phyloP scores from a whole-genome alignment of 805 yeast species.

The Sugiyamaella qingdaonensis region DNA sequence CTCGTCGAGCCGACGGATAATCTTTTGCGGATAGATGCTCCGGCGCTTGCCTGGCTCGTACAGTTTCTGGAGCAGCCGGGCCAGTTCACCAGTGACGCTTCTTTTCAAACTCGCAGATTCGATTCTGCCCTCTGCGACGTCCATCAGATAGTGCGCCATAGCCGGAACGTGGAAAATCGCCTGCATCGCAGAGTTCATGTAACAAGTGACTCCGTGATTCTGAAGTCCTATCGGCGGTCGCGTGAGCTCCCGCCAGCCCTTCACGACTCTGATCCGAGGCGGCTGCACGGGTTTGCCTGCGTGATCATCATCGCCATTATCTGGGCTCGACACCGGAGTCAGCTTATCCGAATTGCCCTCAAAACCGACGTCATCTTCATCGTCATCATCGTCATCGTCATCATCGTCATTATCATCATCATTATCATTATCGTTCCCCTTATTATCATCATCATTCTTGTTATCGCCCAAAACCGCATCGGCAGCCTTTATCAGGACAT shows the following conservation, averaged over 20 bases:
- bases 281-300: neutral
- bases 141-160: conserved; percentile 72
- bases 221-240: conserved; percentile 63
- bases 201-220: conserved; percentile 94
- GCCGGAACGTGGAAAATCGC: conserved; percentile 89
- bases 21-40: conserved; percentile 63
- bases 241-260: conserved; percentile 53
- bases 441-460: conserved; percentile 1
- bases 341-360: conserved; percentile 6
- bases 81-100: conserved; percentile 32
- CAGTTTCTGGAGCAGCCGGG: conserved; percentile 32
- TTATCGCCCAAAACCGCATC: neutral
- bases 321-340: conserved; percentile 4
- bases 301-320: neutral
- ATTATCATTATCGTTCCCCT: conserved; percentile 6
- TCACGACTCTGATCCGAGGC: conserved; percentile 48
- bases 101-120: conserved; percentile 18
- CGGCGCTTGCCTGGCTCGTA: conserved; percentile 34
- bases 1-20: conserved; percentile 68
- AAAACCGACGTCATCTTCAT: neutral
- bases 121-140: conserved; percentile 54
- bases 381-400: conserved; percentile 6
- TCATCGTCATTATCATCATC: conserved; percentile 6
- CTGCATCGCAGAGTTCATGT: conserved; percentile 93
- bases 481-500: conserved; percentile 38